Percentiles rank a stretch among this genome's conserved stretches.
Conservation (phyloP, 257 asterid species). For the Paraleonurus japonicus region DNA sequence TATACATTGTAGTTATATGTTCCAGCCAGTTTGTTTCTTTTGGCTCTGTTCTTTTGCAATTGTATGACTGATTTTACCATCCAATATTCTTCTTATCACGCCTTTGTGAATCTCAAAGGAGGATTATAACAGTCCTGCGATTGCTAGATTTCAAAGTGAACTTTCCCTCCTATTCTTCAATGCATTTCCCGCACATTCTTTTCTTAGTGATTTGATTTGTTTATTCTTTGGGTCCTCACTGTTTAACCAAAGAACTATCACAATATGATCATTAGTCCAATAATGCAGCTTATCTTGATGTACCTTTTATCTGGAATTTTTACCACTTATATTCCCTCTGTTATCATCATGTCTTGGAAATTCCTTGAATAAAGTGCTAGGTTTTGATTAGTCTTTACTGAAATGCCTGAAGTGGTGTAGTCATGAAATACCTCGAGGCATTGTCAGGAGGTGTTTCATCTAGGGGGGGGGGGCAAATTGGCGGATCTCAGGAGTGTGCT, state of each 20-base stretch:
- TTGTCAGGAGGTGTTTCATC: background rate
- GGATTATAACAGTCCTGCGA: conserved; percentile 12
- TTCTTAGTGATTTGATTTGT: conserved; percentile 9
- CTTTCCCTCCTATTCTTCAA: background rate
- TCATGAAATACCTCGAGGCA: background rate
- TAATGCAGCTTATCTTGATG: conserved; percentile 7
- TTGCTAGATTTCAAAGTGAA: conserved; percentile 13
- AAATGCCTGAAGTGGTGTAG: background rate
- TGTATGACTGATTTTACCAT: background rate
- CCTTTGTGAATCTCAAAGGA: conserved; percentile 1
- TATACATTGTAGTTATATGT: background rate
- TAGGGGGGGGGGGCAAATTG: background rate
- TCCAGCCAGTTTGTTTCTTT: background rate
- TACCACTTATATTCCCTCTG: background rate
- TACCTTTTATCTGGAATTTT: background rate
- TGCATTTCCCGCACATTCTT: background rate
- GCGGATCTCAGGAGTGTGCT: background rate
- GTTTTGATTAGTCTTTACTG: background rate
- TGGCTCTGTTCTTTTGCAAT: background rate
- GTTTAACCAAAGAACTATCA: background rate
- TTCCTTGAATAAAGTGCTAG: conserved; percentile 6
- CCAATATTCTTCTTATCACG: conserved; percentile 4
- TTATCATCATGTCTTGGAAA: background rate
- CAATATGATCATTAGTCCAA: background rate
- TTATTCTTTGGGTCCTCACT: background rate